phyloP scores from a whole-genome alignment of 331 rosid genomes.

The Malus hybrid region DNA sequence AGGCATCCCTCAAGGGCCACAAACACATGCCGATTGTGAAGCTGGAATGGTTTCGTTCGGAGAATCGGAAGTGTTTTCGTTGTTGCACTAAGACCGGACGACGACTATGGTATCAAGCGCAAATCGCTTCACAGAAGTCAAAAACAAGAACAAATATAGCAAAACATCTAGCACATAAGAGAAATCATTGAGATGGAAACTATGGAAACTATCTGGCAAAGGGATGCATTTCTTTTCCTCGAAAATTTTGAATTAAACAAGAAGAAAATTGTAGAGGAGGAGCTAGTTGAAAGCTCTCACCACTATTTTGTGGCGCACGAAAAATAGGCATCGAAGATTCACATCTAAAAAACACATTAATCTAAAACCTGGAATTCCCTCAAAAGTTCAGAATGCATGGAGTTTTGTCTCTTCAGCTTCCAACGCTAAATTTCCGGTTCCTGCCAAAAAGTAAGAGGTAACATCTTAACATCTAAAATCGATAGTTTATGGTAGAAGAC shows the following conservation, averaged over 20 bases:
- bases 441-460: slow-evolving; percentile 33
- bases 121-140: slow-evolving; percentile 20
- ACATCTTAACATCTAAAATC: background rate
- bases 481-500: background rate
- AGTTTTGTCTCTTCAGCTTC: background rate
- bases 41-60: slow-evolving; percentile 5
- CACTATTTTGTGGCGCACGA: slow-evolving; percentile 33
- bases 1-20: background rate
- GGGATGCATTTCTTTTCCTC: slow-evolving; percentile 10
- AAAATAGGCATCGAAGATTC: slow-evolving; percentile 23
- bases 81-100: slow-evolving; percentile 13
- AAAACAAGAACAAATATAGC: background rate
- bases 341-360: slow-evolving; percentile 25
- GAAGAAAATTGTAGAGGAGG: slow-evolving; percentile 20
- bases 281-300: slow-evolving; percentile 30
- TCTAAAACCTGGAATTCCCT: slow-evolving; percentile 32
- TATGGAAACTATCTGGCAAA: slow-evolving; percentile 21
- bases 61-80: slow-evolving; percentile 10
- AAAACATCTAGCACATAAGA: slow-evolving; percentile 10
- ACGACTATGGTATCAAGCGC: slow-evolving; percentile 26
- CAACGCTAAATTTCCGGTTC: slow-evolving; percentile 35
- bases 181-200: slow-evolving; percentile 13
- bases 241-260: slow-evolving; percentile 9
- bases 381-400: slow-evolving; percentile 19
- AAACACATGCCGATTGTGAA: slow-evolving; percentile 7